A percentile compares a stretch with the other conserved stretches of the same genome.
Conservation (phyloP, 2,329 filamentous ascomycete genomes). For the Fusarium gaditjirri region DNA sequence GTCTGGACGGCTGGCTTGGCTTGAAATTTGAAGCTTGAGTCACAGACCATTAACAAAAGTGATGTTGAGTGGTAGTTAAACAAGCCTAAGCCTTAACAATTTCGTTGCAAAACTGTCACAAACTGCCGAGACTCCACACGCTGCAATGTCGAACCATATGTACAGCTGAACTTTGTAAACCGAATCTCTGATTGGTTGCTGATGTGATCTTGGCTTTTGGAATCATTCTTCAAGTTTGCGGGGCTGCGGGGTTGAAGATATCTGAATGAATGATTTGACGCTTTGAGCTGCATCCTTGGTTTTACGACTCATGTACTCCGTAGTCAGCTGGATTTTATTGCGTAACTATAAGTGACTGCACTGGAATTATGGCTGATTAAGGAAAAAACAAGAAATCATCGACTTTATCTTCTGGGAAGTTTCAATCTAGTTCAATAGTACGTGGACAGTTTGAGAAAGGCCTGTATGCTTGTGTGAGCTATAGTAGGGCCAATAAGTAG, state of each 20-base stretch:
- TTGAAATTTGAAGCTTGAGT: not conserved
- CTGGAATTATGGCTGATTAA: not conserved
- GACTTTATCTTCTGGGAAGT: not conserved
- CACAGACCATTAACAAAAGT: not conserved
- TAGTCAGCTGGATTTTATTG: not conserved
- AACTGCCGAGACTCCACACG: not conserved
- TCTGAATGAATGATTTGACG: conserved; percentile 20
- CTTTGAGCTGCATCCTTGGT: not conserved
- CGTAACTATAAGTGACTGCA: not conserved
- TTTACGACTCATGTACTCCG: not conserved
- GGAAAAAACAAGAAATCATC: not conserved
- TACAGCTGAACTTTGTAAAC: conserved; percentile 8
- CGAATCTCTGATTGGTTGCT: conserved; percentile 12
- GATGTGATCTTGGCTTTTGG: conserved; percentile 31
- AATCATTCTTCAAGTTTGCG: conserved; percentile 35
- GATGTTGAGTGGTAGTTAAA: not conserved
- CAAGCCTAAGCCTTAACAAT: not conserved
- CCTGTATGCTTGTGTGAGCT: not conserved
- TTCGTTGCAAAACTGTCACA: not conserved
- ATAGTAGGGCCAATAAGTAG: not conserved
- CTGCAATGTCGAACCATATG: conserved; percentile 1
- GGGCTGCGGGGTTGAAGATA: conserved; percentile 25
- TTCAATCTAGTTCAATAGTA: no score
- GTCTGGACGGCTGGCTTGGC: not conserved
- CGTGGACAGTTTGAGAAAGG: no score